Conservation (phyloP, 1,284 basidiomycete genomes). For the Sporisorium exsertum region DNA sequence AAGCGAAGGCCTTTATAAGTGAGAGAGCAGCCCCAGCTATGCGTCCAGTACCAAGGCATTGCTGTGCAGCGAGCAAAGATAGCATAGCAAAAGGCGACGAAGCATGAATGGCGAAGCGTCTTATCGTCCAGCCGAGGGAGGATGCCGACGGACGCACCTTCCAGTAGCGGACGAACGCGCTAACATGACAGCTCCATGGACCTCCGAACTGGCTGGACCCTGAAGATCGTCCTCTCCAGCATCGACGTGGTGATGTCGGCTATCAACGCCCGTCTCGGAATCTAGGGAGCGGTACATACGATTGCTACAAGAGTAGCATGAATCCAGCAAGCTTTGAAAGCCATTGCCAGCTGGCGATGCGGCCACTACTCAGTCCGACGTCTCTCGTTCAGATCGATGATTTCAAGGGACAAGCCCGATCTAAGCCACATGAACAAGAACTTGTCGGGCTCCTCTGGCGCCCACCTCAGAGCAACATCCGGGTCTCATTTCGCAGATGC, state of each 20-base stretch:
- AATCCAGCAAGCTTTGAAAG: too few relatives aligned
- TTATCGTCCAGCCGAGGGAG: background rate
- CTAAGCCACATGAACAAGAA: too few relatives aligned
- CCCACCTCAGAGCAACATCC: background rate
- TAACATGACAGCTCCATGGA: background rate
- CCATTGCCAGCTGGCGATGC: too few relatives aligned
- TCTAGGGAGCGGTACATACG: too few relatives aligned
- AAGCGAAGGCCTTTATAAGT: background rate
- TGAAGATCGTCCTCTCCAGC: background rate
- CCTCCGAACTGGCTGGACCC: background rate
- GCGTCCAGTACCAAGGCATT: background rate
- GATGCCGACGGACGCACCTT: background rate
- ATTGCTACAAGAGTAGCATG: too few relatives aligned
- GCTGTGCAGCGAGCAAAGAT: background rate
- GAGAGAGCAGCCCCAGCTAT: background rate
- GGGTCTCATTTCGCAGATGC: background rate
- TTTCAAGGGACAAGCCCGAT: too few relatives aligned
- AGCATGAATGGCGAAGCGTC: background rate
- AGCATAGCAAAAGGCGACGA: background rate
- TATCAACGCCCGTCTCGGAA: background rate
- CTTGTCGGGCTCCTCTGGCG: background rate
- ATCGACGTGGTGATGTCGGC: background rate
- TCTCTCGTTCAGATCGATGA: too few relatives aligned
- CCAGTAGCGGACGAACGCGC: background rate
- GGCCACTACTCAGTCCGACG: too few relatives aligned